These are phyloP conservation scores for Aureobasidium leucospermi DNA, from an alignment of 2,329 filamentous ascomycete species.

Conservation along the genomic window DNA sequence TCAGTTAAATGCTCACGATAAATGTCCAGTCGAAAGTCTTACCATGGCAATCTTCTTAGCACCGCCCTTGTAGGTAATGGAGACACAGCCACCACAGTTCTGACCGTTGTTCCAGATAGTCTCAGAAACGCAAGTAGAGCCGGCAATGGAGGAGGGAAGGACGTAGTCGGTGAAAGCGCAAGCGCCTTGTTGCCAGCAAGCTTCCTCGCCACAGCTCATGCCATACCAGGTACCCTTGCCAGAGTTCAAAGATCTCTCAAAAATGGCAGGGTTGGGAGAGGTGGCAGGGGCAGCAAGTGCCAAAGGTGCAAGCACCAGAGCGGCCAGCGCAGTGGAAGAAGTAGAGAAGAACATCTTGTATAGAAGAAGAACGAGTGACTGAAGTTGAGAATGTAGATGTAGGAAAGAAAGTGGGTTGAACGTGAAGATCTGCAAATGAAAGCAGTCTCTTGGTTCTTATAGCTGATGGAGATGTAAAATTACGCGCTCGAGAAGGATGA, in stretches of 20 bases:
- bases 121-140: conserved; percentile 14
- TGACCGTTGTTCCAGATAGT: conserved; percentile 12
- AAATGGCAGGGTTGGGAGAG: background rate
- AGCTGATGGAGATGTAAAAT: background rate
- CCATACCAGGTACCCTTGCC: conserved; percentile 15
- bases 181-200: conserved; percentile 17
- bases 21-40: background rate
- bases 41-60: conserved; percentile 14
- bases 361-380: background rate
- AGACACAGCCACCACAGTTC: conserved; percentile 14
- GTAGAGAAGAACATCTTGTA: conserved; percentile 5
- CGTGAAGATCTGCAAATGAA: background rate
- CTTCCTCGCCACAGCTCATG: conserved; percentile 16
- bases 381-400: background rate
- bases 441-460: background rate
- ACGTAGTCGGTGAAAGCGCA: conserved; percentile 12
- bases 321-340: conserved; percentile 6
- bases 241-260: background rate
- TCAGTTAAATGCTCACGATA: background rate
- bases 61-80: conserved; percentile 14
- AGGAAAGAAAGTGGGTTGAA: background rate
- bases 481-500: background rate
- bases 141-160: conserved; percentile 12
- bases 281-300: conserved; percentile 5
- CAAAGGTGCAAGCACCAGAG: background rate